A percentile compares a stretch with the other conserved stretches of the same genome.
Conservation (phyloP, 805 yeast genomes). For the Yarrowia sp. region DNA sequence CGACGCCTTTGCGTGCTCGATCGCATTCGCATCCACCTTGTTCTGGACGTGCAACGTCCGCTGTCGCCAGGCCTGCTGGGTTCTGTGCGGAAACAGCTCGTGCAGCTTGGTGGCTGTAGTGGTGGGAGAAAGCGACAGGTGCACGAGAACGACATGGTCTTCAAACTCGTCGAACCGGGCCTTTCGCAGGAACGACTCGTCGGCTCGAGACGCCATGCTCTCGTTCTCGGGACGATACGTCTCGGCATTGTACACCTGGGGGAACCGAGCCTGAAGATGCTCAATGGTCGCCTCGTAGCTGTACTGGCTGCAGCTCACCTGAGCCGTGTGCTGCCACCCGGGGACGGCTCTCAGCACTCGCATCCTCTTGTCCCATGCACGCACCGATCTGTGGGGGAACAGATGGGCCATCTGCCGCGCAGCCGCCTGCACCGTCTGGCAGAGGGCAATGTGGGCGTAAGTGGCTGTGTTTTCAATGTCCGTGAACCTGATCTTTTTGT, state of each 20-base stretch:
- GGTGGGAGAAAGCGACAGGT: constrained; percentile 19
- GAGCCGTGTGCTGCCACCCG: constrained; percentile 21
- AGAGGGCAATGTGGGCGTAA: constrained; percentile 14
- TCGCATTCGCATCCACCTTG: constrained; percentile 4
- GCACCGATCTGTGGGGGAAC: constrained; percentile 33
- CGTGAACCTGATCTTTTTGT: constrained; percentile 25
- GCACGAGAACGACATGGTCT: constrained; percentile 12
- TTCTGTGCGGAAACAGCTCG: constrained; percentile 27
- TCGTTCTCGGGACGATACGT: constrained; percentile 12
- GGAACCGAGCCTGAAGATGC: constrained; percentile 23
- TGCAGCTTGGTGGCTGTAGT: constrained; percentile 36
- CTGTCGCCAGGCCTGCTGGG: constrained; percentile 38
- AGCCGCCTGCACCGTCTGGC: constrained; percentile 34
- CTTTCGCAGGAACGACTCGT: constrained; percentile 30
- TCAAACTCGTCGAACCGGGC: constrained; percentile 34
- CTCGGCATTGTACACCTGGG: constrained; percentile 12
- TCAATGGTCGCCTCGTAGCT: constrained; percentile 7
- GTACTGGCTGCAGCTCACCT: not conserved
- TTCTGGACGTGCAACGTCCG: constrained; percentile 26
- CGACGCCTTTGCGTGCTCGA: constrained; percentile 4
- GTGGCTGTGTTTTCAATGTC: constrained; percentile 33
- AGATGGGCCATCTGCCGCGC: constrained; percentile 36
- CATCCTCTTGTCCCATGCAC: constrained; percentile 38
- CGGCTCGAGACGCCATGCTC: constrained; percentile 8
- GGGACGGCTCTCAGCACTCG: constrained; percentile 18